Conservation (phyloP, 2,329 filamentous ascomycete species). For the Sporothrix euskadiensis region DNA sequence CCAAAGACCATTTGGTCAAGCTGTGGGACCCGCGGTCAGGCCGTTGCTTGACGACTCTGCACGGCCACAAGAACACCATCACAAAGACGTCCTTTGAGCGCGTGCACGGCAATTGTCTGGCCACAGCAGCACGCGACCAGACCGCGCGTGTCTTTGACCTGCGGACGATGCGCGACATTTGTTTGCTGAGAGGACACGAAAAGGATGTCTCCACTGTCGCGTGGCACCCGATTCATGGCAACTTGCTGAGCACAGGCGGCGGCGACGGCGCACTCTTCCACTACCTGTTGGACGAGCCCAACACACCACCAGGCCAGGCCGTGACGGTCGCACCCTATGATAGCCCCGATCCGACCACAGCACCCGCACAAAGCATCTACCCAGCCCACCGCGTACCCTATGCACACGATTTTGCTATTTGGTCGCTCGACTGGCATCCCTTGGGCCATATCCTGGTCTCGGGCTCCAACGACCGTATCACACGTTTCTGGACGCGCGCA, state of each 20-base stretch:
- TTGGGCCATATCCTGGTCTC: constrained; percentile 93
- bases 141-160: constrained; percentile 92
- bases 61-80: constrained; percentile 96
- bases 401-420: constrained; percentile 93
- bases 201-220: constrained; percentile 91
- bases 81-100: constrained; percentile 90
- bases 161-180: constrained; percentile 97
- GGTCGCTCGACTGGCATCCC: constrained; percentile 98
- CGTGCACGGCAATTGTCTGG: constrained; percentile 78
- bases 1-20: constrained; percentile 96
- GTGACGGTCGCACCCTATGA: constrained; percentile 81
- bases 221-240: constrained; percentile 92
- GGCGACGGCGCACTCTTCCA: constrained; percentile 88
- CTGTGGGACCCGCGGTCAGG: constrained; percentile 96
- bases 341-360: constrained; percentile 73
- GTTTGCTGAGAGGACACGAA: constrained; percentile 88
- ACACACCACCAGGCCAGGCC: constrained; percentile 60
- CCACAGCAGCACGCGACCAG: constrained; percentile 90
- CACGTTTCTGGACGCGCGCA: constrained; percentile 91
- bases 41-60: constrained; percentile 86
- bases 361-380: constrained; percentile 85
- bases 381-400: constrained; percentile 84
- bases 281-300: constrained; percentile 94
- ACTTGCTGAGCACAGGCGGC: constrained; percentile 85
- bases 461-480: constrained; percentile 94